Percentiles rank a stretch among this genome's conserved stretches.
These are phyloP conservation scores for Pterocarpus santalinus DNA, from an alignment of 306 rosid species.

Conservation along the genomic window DNA sequence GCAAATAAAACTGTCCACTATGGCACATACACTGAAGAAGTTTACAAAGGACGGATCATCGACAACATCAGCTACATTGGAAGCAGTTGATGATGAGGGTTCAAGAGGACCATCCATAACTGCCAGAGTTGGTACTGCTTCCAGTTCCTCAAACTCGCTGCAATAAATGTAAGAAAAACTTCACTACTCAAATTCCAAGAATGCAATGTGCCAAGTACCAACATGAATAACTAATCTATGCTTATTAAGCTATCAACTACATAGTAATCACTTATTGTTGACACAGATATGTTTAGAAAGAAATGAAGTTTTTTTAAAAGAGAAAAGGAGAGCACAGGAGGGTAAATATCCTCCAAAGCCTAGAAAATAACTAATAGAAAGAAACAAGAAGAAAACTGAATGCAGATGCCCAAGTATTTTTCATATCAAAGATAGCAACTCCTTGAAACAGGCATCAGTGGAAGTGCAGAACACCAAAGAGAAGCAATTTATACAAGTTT, in stretches of 20 bases:
- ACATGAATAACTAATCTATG: constrained; percentile 10
- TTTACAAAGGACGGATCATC: constrained; percentile 69
- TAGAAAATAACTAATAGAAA: not conserved
- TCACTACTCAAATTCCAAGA: constrained; percentile 36
- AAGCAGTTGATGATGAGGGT: constrained; percentile 55
- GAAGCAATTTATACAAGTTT: constrained; percentile 15
- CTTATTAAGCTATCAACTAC: constrained; percentile 24
- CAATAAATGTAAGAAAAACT: constrained; percentile 39
- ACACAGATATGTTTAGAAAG: not conserved
- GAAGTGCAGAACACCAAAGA: not conserved
- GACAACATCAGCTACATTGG: constrained; percentile 59
- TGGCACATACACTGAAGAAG: constrained; percentile 66
- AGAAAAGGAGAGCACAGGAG: constrained; percentile 15
- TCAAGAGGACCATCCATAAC: constrained; percentile 73
- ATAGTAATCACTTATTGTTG: constrained; percentile 11
- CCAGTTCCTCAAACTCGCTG: constrained; percentile 71
- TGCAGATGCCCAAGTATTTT: constrained; percentile 18
- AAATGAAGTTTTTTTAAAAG: not conserved
- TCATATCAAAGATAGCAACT: constrained; percentile 2
- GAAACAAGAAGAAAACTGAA: constrained; percentile 15
- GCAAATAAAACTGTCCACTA: constrained; percentile 24
- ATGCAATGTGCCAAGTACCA: not conserved
- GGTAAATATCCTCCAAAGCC: constrained; percentile 17
- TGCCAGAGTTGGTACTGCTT: constrained; percentile 74
- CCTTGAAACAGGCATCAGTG: constrained; percentile 11